Conservation (phyloP, 2,329 filamentous ascomycete species). For the Bipolaris oryzae region DNA sequence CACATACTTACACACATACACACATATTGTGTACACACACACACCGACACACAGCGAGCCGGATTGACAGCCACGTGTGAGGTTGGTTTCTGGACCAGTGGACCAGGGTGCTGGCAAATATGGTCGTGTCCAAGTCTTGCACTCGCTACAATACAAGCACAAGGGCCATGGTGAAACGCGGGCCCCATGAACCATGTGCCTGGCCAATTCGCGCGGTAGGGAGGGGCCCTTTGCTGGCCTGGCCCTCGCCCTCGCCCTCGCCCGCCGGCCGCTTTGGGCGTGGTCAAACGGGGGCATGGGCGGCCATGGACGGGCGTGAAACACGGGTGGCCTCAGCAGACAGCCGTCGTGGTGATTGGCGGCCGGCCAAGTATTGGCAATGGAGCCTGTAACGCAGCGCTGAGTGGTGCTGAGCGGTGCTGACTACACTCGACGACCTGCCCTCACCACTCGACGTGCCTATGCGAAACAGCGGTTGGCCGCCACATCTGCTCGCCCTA, state of each 20-base stretch:
- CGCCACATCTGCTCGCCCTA: constrained; percentile 29
- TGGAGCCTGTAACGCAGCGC: constrained; percentile 25
- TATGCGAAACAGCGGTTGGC: constrained; percentile 33
- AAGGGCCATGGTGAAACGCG: constrained; percentile 23
- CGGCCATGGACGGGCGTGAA: constrained; percentile 41
- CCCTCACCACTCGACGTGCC: background rate
- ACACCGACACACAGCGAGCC: background rate
- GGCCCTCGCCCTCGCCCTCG: no score
- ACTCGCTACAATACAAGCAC: no score
- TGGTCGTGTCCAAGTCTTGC: no score
- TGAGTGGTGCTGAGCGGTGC: background rate
- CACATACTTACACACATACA: no score
- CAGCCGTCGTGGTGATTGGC: constrained; percentile 31
- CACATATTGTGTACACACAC: no score
- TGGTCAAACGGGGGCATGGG: constrained; percentile 36
- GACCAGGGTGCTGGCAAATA: no score
- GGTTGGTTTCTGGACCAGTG: no score
- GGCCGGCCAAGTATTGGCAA: constrained; percentile 36
- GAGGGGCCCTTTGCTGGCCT: background rate
- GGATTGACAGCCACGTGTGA: no score
- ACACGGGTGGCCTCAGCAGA: constrained; percentile 27
- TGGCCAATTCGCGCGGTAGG: constrained; percentile 23
- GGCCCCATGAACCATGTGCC: constrained; percentile 22
- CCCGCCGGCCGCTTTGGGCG: constrained; percentile 25
- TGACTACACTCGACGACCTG: background rate